Evolutionary conservation across 441 rosid genomes (phyloP), one percentile per base, ranked within the genome.

Genomic region (Gossypium aridum): DNA sequence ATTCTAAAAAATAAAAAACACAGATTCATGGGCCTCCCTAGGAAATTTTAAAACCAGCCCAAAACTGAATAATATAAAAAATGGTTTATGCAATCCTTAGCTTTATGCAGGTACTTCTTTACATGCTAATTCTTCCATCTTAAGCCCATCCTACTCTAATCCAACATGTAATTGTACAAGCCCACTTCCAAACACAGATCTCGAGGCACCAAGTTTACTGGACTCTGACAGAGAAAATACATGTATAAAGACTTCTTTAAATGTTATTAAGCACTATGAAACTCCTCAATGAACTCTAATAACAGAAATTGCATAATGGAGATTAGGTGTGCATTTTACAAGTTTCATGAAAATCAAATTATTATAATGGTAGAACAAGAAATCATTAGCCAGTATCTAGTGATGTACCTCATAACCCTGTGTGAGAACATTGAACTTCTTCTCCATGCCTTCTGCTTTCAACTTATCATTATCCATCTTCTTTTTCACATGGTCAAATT

Each of bases 371-470:
- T 17, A 3, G 2, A 22, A 28, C 25, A 76, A 16, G 17, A 68
- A 67, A 53, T 22, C 16, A 64, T 67, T 23, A 22, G 54, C 37
- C 64, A 25, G 49, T 67, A 65, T 71, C 45, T 37, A 55, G 23
- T 56, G 45, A 34, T 68, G 55, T 88, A 96, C 99, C 98, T 96
- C 98, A 81, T 96, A 93, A 75, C 98, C 99, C 70, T 87, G 92
- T 1, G 98, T 94, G 74, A 90, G 91, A 47, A 93, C 86, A 84
- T 85, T 94, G 80, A 82, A 87, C 85, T 90, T 94, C 78, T 86
- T 85, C 88, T 94, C 94, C 83, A 91, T 87, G 80, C 89, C 86
- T 69, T 85, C 87, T 68, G 94, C 96, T 85, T 92, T 96, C 81
- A 86, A 92, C 85, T 90, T 89, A 83, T 96, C 98, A 59, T 82